Percentiles rank a stretch among this genome's conserved stretches.
phyloP scores from a whole-genome alignment of 2,329 filamentous ascomycete species.

The Fusarium equiseti region DNA sequence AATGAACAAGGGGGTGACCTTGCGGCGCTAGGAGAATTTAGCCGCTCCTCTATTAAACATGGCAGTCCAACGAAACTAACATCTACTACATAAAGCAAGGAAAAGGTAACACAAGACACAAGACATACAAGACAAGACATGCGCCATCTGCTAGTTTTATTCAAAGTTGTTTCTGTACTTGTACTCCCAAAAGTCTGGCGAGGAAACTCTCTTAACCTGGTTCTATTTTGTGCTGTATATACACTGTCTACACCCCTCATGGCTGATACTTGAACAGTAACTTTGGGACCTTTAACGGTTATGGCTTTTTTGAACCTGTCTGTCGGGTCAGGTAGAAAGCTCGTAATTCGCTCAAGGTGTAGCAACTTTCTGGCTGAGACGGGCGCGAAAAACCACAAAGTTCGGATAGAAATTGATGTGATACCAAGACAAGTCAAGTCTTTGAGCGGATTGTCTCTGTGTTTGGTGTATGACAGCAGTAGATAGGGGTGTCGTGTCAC shows the following conservation, averaged over 20 bases:
- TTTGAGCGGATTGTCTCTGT: background rate
- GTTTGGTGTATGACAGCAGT: constrained; percentile 2
- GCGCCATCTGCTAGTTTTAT: background rate
- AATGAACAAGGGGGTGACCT: constrained; percentile 42
- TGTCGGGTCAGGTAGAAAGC: background rate
- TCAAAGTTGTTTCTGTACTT: background rate
- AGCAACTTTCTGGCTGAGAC: constrained; percentile 18
- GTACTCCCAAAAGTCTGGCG: background rate
- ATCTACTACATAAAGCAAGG: background rate
- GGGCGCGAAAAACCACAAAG: constrained; percentile 6
- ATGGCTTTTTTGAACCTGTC: constrained; percentile 6
- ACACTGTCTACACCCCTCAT: background rate
- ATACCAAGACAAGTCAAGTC: constrained; percentile 2
- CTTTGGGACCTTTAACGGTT: background rate
- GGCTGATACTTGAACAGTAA: background rate
- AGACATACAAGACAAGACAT: constrained; percentile 14
- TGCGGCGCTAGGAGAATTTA: constrained; percentile 48
- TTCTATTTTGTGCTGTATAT: constrained; percentile 4
- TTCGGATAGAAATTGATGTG: constrained; percentile 14
- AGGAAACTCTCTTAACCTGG: constrained; percentile 1
- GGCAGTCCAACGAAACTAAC: background rate
- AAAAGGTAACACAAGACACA: constrained; percentile 21
- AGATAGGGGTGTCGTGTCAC: constrained; percentile 3
- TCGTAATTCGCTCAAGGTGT: background rate
- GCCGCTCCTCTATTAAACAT: constrained; percentile 31